Percentiles rank a stretch among this genome's conserved stretches.
phyloP scores from a whole-genome alignment of 192 early-diverging fungal genomes.

The Rhizophagus prolifer region DNA sequence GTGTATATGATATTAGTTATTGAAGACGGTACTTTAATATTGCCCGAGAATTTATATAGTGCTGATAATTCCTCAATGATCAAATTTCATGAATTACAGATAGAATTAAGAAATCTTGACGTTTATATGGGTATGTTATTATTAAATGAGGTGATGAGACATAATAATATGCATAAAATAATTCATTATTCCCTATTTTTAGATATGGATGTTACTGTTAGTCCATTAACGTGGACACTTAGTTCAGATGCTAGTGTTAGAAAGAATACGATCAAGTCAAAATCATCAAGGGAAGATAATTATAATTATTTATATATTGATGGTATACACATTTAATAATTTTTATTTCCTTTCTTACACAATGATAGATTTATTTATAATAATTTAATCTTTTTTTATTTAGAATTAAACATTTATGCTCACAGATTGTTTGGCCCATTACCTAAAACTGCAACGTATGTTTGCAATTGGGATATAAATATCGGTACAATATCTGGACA shows the following conservation, averaged over 20 bases:
- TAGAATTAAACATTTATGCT: conserved; percentile 56
- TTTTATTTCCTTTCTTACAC: not conserved
- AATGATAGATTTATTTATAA: not conserved
- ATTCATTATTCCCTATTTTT: not conserved
- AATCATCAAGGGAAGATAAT: conserved; percentile 35
- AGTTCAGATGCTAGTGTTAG: conserved; percentile 30
- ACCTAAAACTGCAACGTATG: conserved; percentile 64
- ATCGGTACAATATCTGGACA: conserved; percentile 64
- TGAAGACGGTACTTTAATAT: conserved; percentile 47
- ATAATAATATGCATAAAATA: not conserved
- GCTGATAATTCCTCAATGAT: conserved; percentile 51
- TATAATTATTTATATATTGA: conserved; percentile 54
- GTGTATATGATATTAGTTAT: conserved; percentile 48
- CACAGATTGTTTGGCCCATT: conserved; percentile 70
- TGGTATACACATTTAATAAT: conserved; percentile 35
- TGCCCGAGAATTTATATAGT: conserved; percentile 64
- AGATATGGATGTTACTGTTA: conserved; percentile 61
- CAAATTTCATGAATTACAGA: conserved; percentile 61
- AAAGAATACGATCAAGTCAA: conserved; percentile 31
- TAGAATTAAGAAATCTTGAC: conserved; percentile 64
- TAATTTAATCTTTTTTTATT: not conserved
- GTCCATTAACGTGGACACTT: conserved; percentile 56
- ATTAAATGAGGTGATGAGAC: not conserved
- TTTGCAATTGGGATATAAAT: conserved; percentile 66
- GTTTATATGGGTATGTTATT: conserved; percentile 56